Conservation (phyloP, 2,329 filamentous ascomycete species). For the Alternaria brassicae region DNA sequence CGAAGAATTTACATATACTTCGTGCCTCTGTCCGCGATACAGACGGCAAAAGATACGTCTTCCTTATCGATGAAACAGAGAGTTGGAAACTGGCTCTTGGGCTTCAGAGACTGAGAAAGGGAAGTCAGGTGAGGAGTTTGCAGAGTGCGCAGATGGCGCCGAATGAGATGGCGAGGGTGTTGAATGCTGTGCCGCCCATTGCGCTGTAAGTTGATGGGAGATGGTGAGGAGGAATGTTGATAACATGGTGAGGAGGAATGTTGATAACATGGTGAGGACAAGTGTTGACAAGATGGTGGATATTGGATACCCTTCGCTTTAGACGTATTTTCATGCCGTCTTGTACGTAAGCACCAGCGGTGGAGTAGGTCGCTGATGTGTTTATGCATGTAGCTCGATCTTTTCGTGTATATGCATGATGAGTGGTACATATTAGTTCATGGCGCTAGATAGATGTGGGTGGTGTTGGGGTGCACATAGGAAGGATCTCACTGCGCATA, state of each 20-base stretch:
- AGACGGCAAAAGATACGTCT: conserved; percentile 68
- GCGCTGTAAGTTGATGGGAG: neutral
- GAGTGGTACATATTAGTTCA: too few species aligned
- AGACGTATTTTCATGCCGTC: too few species aligned
- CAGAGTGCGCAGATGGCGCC: conserved; percentile 61
- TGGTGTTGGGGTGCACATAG: too few species aligned
- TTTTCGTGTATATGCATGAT: too few species aligned
- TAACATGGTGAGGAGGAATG: neutral
- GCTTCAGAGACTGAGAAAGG: conserved; percentile 62
- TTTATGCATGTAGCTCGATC: too few species aligned
- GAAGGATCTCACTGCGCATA: too few species aligned
- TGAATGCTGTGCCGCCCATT: conserved; percentile 44
- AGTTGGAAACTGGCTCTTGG: conserved; percentile 69
- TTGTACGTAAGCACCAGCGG: neutral
- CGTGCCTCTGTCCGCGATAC: conserved; percentile 65
- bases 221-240: neutral
- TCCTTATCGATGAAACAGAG: conserved; percentile 65
- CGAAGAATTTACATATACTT: conserved; percentile 60
- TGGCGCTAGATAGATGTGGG: too few species aligned
- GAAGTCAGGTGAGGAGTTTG: conserved; percentile 63
- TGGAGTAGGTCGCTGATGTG: neutral
- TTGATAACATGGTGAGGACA: too few species aligned
- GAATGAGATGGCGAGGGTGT: conserved; percentile 50
- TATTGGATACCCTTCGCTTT: neutral
- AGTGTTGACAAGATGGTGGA: too few species aligned